Base-by-base conservation (phyloP, 1,284 basidiomycete species). In the Anthracocystis setariae region DNA sequence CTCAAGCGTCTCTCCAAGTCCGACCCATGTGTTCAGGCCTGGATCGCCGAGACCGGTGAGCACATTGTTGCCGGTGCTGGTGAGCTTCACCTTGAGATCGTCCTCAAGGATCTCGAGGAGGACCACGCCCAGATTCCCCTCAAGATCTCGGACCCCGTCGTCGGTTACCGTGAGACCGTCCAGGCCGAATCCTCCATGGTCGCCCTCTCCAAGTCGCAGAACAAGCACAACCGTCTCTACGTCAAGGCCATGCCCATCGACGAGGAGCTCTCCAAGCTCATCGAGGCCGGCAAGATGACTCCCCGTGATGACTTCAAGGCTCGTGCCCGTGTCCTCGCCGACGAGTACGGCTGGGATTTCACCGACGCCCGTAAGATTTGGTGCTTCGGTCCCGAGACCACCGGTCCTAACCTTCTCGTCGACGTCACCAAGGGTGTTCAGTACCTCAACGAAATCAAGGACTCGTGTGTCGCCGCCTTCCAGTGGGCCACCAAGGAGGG, bases 1-100 rank as follows among this genome's bases (percentile, higher is more conserved):
- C 91, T 99, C 79, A 99, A 98, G 88, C 95, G 95, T 89, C 89
- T 99, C 72, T 96, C 95, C 81, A 98, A 99, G 88, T 99, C 95
- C 42, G 96, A 99, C 86, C 95, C 96, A 74, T 98, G 95, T 87
- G 96, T 99, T 74, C 94, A 98, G 86, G 90, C 93, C 59, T 95
- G 89, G 91, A 95, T 98, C 83, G 83, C 85, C 46, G 94, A 96
- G 78, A 91, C 89, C 76, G 95, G 95, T 85, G 94, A 97, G 85
- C 96, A 98, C 87, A 98, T 99, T 81, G 93, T 99, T 75, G 95
- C 96, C 74, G 95, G 96, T 88, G 96, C 96, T 73, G 95, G 94
- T 87, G 96, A 99, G 86, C 89, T 99, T 76, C 95, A 98, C 86
- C 88, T 99, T 86, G 95, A 99, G 86, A 98, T 98, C 84, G 97